Conservation (phyloP, 306 rosid species). For the Amphicarpaea edgeworthii region DNA sequence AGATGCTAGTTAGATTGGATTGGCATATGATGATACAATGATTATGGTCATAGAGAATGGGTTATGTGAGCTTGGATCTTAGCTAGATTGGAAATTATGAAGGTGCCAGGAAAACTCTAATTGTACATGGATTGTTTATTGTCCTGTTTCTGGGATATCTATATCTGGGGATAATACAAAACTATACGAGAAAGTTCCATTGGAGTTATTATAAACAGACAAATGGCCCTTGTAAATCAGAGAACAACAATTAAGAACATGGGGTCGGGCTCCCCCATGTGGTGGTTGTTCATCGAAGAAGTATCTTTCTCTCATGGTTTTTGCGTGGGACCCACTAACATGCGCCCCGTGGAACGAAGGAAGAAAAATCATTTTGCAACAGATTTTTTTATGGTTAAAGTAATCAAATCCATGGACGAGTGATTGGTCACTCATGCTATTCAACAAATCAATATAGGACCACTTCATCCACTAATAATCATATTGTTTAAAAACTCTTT, state of each 20-base stretch:
- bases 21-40: constrained; percentile 45
- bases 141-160: constrained; percentile 33
- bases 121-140: background rate
- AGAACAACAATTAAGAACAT: constrained; percentile 53
- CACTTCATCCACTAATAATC: background rate
- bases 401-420: constrained; percentile 30
- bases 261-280: constrained; percentile 68
- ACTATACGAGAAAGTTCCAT: constrained; percentile 42
- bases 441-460: background rate
- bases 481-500: background rate
- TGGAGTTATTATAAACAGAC: constrained; percentile 35
- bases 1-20: constrained; percentile 46
- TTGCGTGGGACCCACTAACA: constrained; percentile 64
- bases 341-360: constrained; percentile 48
- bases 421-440: constrained; percentile 13
- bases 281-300: constrained; percentile 61
- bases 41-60: constrained; percentile 43
- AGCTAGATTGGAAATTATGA: constrained; percentile 41
- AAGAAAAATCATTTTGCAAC: constrained; percentile 25
- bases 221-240: background rate
- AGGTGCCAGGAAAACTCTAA: constrained; percentile 53
- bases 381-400: background rate
- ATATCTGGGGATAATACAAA: constrained; percentile 12
- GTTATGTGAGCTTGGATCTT: constrained; percentile 11
- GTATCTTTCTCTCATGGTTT: constrained; percentile 57